Conservation (phyloP, 257 asterid species). For the Capsicum chinense region DNA sequence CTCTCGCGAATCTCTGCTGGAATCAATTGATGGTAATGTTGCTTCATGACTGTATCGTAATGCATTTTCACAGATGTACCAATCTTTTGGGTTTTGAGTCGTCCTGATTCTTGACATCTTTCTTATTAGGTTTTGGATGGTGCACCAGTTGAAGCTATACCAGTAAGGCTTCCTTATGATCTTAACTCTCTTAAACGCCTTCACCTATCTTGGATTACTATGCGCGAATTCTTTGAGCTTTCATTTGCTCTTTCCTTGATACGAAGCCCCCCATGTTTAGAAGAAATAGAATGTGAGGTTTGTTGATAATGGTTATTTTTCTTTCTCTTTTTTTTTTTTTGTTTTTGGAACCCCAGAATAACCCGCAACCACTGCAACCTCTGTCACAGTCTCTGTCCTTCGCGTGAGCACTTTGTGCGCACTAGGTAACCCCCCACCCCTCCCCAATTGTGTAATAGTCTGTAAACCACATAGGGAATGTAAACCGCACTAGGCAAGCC, state of each 20-base stretch:
- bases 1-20: not conserved
- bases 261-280: constrained; percentile 37
- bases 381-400: too few relatives aligned
- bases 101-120: not conserved
- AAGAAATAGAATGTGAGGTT: constrained; percentile 19
- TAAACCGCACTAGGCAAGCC: too few relatives aligned
- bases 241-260: constrained; percentile 29
- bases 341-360: too few relatives aligned
- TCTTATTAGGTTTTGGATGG: not conserved
- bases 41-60: not conserved
- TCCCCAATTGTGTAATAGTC: too few relatives aligned
- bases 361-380: too few relatives aligned
- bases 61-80: constrained; percentile 3
- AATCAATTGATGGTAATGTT: not conserved
- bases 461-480: too few relatives aligned
- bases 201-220: not conserved
- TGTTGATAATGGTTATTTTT: not conserved
- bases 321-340: not conserved
- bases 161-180: not conserved
- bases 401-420: too few relatives aligned
- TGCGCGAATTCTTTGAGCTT: not conserved
- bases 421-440: too few relatives aligned
- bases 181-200: not conserved
- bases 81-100: not conserved
- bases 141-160: not conserved